Conservation (phyloP, 2,329 filamentous ascomycete species). For the Ceratocystis alfenasii region DNA sequence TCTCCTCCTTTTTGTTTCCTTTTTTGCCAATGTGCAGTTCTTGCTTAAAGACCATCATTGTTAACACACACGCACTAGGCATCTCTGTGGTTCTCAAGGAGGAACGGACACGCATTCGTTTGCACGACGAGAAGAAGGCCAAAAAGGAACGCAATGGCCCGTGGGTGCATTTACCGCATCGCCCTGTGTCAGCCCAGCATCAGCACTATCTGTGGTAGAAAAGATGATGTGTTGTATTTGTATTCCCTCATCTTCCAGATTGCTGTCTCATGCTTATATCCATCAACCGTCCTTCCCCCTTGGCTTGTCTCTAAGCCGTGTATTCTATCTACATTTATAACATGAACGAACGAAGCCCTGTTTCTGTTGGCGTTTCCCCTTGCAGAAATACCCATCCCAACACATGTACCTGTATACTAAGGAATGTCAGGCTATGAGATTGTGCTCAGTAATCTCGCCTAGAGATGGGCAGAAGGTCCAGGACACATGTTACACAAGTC, state of each 20-base stretch:
- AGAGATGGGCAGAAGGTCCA: background rate
- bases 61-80: slow-evolving; percentile 37
- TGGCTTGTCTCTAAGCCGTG: slow-evolving; percentile 4
- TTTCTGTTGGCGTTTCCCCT: background rate
- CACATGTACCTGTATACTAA: slow-evolving; percentile 8
- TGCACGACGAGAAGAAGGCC: slow-evolving; percentile 63
- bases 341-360: background rate
- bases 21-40: background rate
- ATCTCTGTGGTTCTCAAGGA: slow-evolving; percentile 81
- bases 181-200: slow-evolving; percentile 69
- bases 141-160: slow-evolving; percentile 64
- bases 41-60: background rate
- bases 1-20: background rate
- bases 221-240: background rate
- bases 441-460: slow-evolving; percentile 8
- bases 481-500: background rate
- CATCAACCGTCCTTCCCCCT: background rate
- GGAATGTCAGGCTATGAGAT: slow-evolving; percentile 7
- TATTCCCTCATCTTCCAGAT: background rate
- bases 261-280: background rate
- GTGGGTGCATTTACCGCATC: slow-evolving; percentile 80
- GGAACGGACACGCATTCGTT: slow-evolving; percentile 74
- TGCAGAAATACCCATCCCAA: background rate
- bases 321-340: slow-evolving; percentile 15
- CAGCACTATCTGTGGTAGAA: slow-evolving; percentile 84